Evolutionary conservation across 1,139 yeast species (phyloP), one percentile per base, ranked within the genome.

Genomic region (Diutina scorzettiae): DNA sequence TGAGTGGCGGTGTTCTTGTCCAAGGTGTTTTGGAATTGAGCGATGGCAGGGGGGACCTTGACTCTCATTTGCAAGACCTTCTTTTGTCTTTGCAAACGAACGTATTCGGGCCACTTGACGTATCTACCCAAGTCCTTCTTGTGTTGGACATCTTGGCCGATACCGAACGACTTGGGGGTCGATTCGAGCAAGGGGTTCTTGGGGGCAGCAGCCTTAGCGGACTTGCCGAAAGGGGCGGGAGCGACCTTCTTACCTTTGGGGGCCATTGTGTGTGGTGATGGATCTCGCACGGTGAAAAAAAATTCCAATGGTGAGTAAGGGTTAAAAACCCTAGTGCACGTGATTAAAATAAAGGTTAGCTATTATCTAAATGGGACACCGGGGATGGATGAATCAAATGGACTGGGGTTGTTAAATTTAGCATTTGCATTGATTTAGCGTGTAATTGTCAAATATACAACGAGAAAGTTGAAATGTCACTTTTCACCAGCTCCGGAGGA

Each of bases 1-100:
- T 85, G 95, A 58, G 96, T 75, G 62, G 97, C 96, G 57, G 96
- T 81, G 85, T 89, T 89, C 81, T 89, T 89, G 81, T 89, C 97
- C 69, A 91, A 78, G 60, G 91, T 81, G 70, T 81, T 74, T 63
- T 85, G 85, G 81, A 89, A 91, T 74, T 91, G 97, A 54, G 97
- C 77, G 64, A 89, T 81, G 54, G 97, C 83, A 62, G 98, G 98
- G 56, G 98, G 98, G 63, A 89, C 97, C 82, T 89, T 89, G 64
- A 89, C 80, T 81, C 98, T 87, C 69, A 87, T 69, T 59, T 82
- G 75, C 67, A 89, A 78, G 62, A 89, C 83, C 78, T 89, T 89
- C 27, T 23, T 21, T 23, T 34, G 39, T 6, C 39, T n/a, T 23
- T 34, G 39, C 24, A 34, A 20, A n/a, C 29, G 27, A 17, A 34